Evolutionary conservation across 805 yeast species (phyloP), one percentile per base, ranked within the genome.

Genomic region (Candida berthetii): DNA sequence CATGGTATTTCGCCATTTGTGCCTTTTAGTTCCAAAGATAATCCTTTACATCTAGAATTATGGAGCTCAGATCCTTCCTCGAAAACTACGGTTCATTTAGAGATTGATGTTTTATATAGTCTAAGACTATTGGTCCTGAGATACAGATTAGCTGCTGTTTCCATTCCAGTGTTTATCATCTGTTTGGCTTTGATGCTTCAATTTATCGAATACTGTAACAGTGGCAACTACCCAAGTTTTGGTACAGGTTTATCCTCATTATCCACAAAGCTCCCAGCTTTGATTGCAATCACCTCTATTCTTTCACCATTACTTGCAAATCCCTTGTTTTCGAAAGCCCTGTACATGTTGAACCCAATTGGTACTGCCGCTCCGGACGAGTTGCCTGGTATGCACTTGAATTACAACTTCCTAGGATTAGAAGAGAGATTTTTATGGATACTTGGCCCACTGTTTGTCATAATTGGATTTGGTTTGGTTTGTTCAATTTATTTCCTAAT

Each of bases 1-100:
- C 91, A 85, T 54, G 83, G 85, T 24, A 70, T 78, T 19, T 80
- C 93, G 0, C 91, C 90, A 2, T 84, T 64, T 52, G 72, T 80
- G 2, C 89, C 93, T 4, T 79, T 69, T 43, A 38, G 37, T 33
- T 36, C 32, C 22, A 29, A 42, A 19, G 25, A 35, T 3, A 42
- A 47, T 38, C 60, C 63, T 14, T 44, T 75, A 17, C 66, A 66
- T 41, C 43, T 78, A 14, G 71, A 76, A 47, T 42, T 80, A 1
- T 78, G 81, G 74, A 64, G 68, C 19, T 71, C 69, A 41, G 60
- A 72, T 14, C 29, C 34, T 10, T 35, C 39, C 15, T 38, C 42
- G 14, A 37, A 36, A 16, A 14, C 49, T 1, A 41, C 41, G 4
- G 16, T 60, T 31, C 53, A 54, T 13, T 35, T 68, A n/a, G 53